A percentile compares a stretch with the other conserved stretches of the same genome.
These are phyloP conservation scores for Calamus simplicifolius DNA, from an alignment of 176 grass and related monocot genomes.

Conservation along the genomic window DNA sequence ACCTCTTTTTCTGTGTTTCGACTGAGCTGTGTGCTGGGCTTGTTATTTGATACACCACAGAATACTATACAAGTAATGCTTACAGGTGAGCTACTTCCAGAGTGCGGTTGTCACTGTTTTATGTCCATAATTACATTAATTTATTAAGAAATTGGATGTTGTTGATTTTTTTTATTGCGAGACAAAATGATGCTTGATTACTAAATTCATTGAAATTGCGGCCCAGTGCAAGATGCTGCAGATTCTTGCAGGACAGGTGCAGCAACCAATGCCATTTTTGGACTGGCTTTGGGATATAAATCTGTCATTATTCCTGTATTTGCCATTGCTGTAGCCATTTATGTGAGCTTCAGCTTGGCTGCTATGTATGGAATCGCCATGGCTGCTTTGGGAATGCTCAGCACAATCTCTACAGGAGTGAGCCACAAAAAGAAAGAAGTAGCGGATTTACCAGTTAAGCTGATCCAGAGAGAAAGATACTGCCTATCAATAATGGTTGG, in stretches of 20 bases:
- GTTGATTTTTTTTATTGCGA: no score
- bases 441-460: no score
- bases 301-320: conserved; percentile 69
- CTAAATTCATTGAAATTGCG: conserved; percentile 10
- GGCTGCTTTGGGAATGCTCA: conserved; percentile 74
- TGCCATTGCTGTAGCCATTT: conserved; percentile 43
- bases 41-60: conserved; percentile 59
- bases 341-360: conserved; percentile 46
- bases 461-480: no score
- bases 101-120: no score
- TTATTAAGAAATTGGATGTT: no score
- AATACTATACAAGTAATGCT: conserved; percentile 74
- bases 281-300: conserved; percentile 66
- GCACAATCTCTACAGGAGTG: conserved; percentile 71
- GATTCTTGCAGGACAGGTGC: conserved; percentile 68
- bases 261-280: conserved; percentile 83
- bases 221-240: conserved; percentile 56
- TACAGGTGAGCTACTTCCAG: conserved; percentile 30
- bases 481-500: no score
- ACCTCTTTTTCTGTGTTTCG: conserved; percentile 58
- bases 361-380: conserved; percentile 71
- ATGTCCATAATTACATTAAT: no score
- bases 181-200: no score
- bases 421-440: background rate
- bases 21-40: conserved; percentile 50